Percentiles rank a stretch among this genome's conserved stretches.
Conservation (phyloP, 805 yeast genomes). For the Yamadazyma tumulicola region DNA sequence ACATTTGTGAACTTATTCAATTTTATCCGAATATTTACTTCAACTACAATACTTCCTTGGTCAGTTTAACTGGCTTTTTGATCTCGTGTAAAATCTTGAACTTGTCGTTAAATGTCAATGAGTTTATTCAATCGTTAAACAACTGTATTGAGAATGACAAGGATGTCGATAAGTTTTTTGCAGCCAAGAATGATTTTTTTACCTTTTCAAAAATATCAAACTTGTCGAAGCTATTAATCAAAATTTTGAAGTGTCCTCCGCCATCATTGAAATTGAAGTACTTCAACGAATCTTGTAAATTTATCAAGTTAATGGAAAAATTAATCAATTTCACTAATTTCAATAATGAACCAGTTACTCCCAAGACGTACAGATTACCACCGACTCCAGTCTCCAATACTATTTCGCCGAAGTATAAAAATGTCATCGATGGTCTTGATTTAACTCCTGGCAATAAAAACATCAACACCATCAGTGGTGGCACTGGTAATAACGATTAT, state of each 20-base stretch:
- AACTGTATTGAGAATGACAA: constrained; percentile 11
- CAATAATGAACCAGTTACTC: constrained; percentile 28
- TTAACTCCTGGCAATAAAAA: not conserved
- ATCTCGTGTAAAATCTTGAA: constrained; percentile 20
- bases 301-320: constrained; percentile 33
- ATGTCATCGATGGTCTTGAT: constrained; percentile 1
- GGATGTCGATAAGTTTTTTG: constrained; percentile 12
- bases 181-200: constrained; percentile 6
- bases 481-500: constrained; percentile 1
- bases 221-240: constrained; percentile 21
- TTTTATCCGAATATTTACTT: constrained; percentile 59
- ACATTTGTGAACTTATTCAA: constrained; percentile 63
- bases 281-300: constrained; percentile 34
- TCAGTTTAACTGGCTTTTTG: constrained; percentile 45
- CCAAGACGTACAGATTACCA: constrained; percentile 21
- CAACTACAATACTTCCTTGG: constrained; percentile 50
- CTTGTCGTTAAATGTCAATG: constrained; percentile 28
- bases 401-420: constrained; percentile 17
- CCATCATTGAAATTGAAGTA: constrained; percentile 45
- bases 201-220: constrained; percentile 14
- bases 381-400: constrained; percentile 25
- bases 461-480: not conserved
- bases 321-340: constrained; percentile 30
- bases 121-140: constrained; percentile 15
- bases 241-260: constrained; percentile 44